A percentile compares a stretch with the other conserved stretches of the same genome.
These are phyloP conservation scores for Fonsecaea multimorphosa DNA, from an alignment of 2,329 filamentous ascomycete genomes.

Conservation along the genomic window DNA sequence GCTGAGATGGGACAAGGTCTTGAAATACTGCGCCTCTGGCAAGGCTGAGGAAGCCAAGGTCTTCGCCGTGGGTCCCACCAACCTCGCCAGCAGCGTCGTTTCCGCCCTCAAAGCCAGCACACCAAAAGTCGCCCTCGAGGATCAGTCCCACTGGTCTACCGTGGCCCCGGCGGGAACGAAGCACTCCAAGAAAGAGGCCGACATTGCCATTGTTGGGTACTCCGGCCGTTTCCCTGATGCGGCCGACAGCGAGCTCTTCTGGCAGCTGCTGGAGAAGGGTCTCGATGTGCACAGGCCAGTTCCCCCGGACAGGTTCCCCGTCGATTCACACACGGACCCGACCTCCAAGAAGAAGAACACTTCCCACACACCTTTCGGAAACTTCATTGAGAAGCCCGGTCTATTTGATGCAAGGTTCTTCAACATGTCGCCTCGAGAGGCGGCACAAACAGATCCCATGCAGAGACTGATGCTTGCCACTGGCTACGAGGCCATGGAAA, in stretches of 20 bases:
- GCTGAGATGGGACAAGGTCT: conserved; percentile 51
- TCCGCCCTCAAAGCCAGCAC: conserved; percentile 57
- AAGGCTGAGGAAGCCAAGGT: conserved; percentile 46
- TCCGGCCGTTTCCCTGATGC: conserved; percentile 78
- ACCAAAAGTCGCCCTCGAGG: conserved; percentile 38
- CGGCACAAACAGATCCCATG: conserved; percentile 80
- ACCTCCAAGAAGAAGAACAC: conserved; percentile 77
- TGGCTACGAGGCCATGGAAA: conserved; percentile 81
- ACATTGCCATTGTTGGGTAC: conserved; percentile 86
- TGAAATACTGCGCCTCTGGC: conserved; percentile 40
- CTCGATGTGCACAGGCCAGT: conserved; percentile 69
- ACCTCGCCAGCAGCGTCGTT: conserved; percentile 61
- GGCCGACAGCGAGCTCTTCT: conserved; percentile 72
- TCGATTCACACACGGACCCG: conserved; percentile 72
- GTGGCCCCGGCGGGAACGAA: conserved; percentile 39
- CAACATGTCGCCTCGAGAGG: conserved; percentile 84
- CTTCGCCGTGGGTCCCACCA: conserved; percentile 59
- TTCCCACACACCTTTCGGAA: conserved; percentile 76
- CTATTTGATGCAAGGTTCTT: conserved; percentile 84
- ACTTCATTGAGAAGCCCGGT: conserved; percentile 76
- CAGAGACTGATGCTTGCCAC: conserved; percentile 77
- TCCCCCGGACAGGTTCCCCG: conserved; percentile 75
- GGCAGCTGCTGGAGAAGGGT: conserved; percentile 76
- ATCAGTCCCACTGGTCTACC: conserved; percentile 53
- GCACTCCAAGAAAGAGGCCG: conserved; percentile 61